phyloP scores from a whole-genome alignment of 1,284 basidiomycete genomes.

The Trametes versicolor region DNA sequence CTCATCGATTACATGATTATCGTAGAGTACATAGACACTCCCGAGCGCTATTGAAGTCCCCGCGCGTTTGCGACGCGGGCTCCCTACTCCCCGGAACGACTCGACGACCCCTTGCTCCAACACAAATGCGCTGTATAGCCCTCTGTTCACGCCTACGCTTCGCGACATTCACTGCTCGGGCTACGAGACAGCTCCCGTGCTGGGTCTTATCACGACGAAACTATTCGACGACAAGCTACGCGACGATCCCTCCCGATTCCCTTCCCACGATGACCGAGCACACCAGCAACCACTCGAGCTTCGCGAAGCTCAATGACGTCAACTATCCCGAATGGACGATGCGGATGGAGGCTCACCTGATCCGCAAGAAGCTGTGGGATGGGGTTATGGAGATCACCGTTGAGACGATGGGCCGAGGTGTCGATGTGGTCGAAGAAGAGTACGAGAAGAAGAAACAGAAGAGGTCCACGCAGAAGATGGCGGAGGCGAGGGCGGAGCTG shows the following conservation, averaged over 20 bases:
- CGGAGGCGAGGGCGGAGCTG: neutral
- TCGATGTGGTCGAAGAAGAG: neutral
- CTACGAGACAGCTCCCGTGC: neutral
- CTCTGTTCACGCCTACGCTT: no score
- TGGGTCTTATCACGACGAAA: neutral
- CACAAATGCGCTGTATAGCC: neutral
- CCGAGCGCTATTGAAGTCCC: no score
- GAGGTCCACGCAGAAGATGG: neutral
- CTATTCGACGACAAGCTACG: no score
- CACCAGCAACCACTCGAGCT: neutral
- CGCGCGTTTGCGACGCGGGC: no score
- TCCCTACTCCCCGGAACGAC: no score
- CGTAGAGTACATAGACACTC: no score
- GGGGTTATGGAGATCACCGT: neutral
- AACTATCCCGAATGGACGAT: conserved; percentile 7
- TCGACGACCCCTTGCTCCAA: conserved; percentile 32
- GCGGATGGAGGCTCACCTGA: neutral
- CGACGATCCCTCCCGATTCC: no score
- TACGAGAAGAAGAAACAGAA: neutral
- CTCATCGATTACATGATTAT: no score
- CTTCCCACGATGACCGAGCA: no score
- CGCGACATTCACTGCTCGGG: no score
- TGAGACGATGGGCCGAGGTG: no score
- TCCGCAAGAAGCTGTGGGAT: neutral
- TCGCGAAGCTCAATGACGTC: neutral